phyloP scores from a whole-genome alignment of 805 yeast genomes.

The Wickerhamomyces silvicola region DNA sequence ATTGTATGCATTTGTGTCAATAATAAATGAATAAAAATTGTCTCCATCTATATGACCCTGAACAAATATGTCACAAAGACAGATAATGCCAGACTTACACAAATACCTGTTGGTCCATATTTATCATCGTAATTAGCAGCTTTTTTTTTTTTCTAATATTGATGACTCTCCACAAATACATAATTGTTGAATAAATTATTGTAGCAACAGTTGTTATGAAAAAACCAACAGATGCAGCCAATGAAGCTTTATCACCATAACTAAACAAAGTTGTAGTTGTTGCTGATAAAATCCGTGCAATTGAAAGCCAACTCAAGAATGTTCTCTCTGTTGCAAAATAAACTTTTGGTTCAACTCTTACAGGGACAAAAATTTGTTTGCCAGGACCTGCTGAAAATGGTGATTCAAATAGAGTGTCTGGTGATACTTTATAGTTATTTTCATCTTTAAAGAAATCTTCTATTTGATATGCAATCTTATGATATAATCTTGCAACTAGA shows the following conservation, averaged over 20 bases:
- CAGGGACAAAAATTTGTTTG: constrained; percentile 84
- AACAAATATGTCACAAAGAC: constrained; percentile 55
- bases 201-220: constrained; percentile 74
- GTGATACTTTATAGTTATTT: constrained; percentile 48
- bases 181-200: constrained; percentile 61
- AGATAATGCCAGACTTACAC: constrained; percentile 66
- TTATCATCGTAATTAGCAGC: constrained; percentile 84
- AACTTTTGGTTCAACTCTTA: constrained; percentile 97
- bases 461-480: constrained; percentile 15
- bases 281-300: constrained; percentile 81
- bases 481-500: constrained; percentile 16
- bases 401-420: constrained; percentile 57
- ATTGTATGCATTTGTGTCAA: no score
- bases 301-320: constrained; percentile 87
- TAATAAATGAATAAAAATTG: no score
- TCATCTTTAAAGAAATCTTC: constrained; percentile 48
- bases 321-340: constrained; percentile 98
- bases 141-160: constrained; percentile 76
- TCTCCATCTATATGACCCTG: constrained; percentile 18
- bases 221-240: constrained; percentile 82
- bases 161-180: constrained; percentile 75
- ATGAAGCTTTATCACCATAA: constrained; percentile 71
- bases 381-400: constrained; percentile 76
- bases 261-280: constrained; percentile 82
- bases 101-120: constrained; percentile 80